Conservation (phyloP, 768 basidiomycete species). For the Lentinula lateritia region DNA sequence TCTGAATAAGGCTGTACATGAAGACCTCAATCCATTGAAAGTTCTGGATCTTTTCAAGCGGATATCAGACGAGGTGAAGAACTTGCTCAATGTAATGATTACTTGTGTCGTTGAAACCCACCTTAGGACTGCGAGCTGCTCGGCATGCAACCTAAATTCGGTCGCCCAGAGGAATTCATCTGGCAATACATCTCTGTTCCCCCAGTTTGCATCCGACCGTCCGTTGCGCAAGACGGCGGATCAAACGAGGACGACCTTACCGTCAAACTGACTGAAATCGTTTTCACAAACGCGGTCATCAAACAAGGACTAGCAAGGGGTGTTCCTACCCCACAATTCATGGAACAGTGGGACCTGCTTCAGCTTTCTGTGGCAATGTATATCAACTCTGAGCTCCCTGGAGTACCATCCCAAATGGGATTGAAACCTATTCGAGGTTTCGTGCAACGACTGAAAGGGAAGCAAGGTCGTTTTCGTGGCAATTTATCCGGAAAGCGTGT, state of each 20-base stretch:
- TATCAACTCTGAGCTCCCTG: slow-evolving; percentile 95
- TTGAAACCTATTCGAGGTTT: slow-evolving; percentile 97
- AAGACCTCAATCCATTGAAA: slow-evolving; percentile 93
- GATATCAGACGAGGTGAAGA: slow-evolving; percentile 84
- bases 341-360: slow-evolving; percentile 99
- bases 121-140: slow-evolving; percentile 89
- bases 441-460: slow-evolving; percentile 96
- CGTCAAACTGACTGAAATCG: slow-evolving; percentile 95
- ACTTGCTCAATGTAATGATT: background rate
- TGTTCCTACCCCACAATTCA: slow-evolving; percentile 81
- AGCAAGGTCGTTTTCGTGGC: slow-evolving; percentile 97
- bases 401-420: slow-evolving; percentile 80
- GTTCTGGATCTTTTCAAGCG: slow-evolving; percentile 88
- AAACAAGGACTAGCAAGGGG: slow-evolving; percentile 88
- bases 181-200: slow-evolving; percentile 99
- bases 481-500: slow-evolving; percentile 99
- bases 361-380: slow-evolving; percentile 96
- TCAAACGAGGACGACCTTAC: slow-evolving; percentile 99
- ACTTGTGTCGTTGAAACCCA: background rate
- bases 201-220: slow-evolving; percentile 95
- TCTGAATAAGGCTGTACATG: slow-evolving; percentile 81
- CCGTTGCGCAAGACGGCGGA: slow-evolving; percentile 95
- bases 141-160: slow-evolving; percentile 81
- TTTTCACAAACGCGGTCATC: slow-evolving; percentile 89
- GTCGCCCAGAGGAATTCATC: slow-evolving; percentile 93